Evolutionary conservation across 768 basidiomycete species (phyloP).

Genomic region (Chlorophyllum brunneum): DNA sequence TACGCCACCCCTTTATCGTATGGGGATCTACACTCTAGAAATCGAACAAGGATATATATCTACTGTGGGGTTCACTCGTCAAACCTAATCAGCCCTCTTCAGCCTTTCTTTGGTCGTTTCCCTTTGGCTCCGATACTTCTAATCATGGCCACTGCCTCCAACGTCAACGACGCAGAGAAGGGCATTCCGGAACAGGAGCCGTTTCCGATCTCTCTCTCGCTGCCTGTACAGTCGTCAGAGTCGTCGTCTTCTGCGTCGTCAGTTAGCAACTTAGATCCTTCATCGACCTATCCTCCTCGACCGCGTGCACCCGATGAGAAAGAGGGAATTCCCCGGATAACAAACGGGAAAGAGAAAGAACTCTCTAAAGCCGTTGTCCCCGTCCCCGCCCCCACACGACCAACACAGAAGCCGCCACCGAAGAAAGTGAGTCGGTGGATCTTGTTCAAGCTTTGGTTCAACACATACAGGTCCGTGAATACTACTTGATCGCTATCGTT

Average conservation of each 20-base stretch:
- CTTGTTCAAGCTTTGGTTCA: conserved; percentile 69
- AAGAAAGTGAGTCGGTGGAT: conserved; percentile 48
- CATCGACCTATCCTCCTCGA: conserved; percentile 3
- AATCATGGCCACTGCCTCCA: conserved; percentile 19
- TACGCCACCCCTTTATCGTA: conserved; percentile 28
- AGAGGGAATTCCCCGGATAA: neutral
- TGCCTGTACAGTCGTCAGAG: conserved; percentile 16
- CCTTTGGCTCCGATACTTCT: neutral
- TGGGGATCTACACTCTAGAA: conserved; percentile 17
- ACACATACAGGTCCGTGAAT: conserved; percentile 61
- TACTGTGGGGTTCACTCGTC: conserved; percentile 16
- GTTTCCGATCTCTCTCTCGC: conserved; percentile 20
- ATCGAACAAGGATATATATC: conserved; percentile 21
- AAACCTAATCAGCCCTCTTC: conserved; percentile 1
- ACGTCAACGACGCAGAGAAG: conserved; percentile 36
- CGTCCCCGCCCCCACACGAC: neutral
- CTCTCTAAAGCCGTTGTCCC: neutral
- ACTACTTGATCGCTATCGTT: neutral
- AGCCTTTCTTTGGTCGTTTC: neutral
- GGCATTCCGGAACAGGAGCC: conserved; percentile 27
- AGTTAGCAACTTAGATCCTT: conserved; percentile 7
- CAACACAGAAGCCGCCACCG: conserved; percentile 11
- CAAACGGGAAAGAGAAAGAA: conserved; percentile 1
- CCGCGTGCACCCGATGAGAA: neutral
- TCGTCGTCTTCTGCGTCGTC: conserved; percentile 13